Evolutionary conservation across 495 filamentous ascomycete genomes (phyloP), one percentile per base, ranked within the genome.

Genomic region (Lasiosphaeria miniovina): DNA sequence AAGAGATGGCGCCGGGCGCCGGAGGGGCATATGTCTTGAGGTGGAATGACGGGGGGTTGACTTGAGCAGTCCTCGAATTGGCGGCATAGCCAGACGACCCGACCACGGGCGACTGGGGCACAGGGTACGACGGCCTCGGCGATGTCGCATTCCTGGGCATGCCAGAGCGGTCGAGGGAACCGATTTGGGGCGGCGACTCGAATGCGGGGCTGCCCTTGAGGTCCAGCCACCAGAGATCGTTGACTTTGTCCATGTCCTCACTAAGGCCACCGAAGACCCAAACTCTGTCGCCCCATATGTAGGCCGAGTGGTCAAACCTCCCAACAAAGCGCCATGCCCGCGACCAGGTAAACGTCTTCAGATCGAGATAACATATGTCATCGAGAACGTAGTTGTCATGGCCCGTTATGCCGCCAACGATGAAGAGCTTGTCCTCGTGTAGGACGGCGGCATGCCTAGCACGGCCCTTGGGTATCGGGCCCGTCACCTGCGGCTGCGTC

Each of bases 291-390:
- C 87, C 75, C 79, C 91, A 96, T 48, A 96, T 84, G 82, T 90
- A 96, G 32, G 89, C 90, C 4, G 90, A 88, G 69, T 98, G 95
- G 63, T 98, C 94, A 67, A 95, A 98, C 11, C 94, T 84, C 33
- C 89, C 84, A 15, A 95, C 91, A 71, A 98, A 98, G 55, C 86
- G 89, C 94, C 94, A 98, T 40, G 90, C 88, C 52, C 90, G 84
- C 54, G 94, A 98, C 94, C 94, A 98, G 4, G 93, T 96, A 83
- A 90, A 96, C 9, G 94, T 97, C 79, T 95, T 96, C 55, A 98
- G 78, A 68, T 98, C 94, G 49, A 98, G 82, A 71, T 95, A 98
- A 72, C 90, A 94, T 57, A 98, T 88, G 69, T 98, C 94, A 63
- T 98, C 93, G 36, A 96, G 79, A 24, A 96, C 91, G 59, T 88